Base-by-base conservation (phyloP, 352 stramenopile genomes). In the Phytophthora pini region DNA sequence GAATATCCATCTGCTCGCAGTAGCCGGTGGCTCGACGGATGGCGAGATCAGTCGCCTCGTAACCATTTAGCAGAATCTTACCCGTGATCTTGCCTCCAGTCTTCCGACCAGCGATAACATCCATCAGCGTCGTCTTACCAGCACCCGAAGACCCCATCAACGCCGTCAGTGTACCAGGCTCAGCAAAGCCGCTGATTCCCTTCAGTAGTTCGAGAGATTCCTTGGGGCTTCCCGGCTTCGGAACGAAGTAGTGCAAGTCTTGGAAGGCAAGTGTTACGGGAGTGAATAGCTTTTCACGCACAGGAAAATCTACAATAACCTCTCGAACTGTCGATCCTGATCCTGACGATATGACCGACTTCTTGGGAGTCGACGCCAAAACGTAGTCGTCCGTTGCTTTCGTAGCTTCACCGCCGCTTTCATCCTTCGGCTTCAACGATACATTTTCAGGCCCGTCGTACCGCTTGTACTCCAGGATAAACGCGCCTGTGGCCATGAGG, bases 1-100 rank as follows among this genome's bases (percentile, higher is more conserved):
- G 79, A 26, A 88, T 80, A 56, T 97, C 91, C 64, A 96, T 92
- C 55, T 97, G 90, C 56, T 83, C 74, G 48, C 74, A 83, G 62
- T 83, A 83, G 7, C 74, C 74, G 22, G 75, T 87, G 36, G 49
- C 62, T 7, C 77, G 67, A 12, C 74, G 70, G 31, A 84, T 83
- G 11, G 69, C 74, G 2, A 87, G 36, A n/a, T 83, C 67, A 2
- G 45, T 80, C 0, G 75, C 75, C 3, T 68, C 56, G 36, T 77
- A 72, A 12, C 75, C 75, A 34, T 83, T 87, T 8, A 69, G 58
- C 3, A 74, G 27, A 5, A 95, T 81, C 5, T 89, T 72, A 13
- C 88, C 88, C 0, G 44, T 65, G 46, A 91, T 83, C 10, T 72
- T 80, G 17, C 94, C 93, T 17, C 68, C 75, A 54, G 74, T 79